Base-by-base conservation (phyloP, 2,329 filamentous ascomycete species). In the Fusarium metavorans region DNA sequence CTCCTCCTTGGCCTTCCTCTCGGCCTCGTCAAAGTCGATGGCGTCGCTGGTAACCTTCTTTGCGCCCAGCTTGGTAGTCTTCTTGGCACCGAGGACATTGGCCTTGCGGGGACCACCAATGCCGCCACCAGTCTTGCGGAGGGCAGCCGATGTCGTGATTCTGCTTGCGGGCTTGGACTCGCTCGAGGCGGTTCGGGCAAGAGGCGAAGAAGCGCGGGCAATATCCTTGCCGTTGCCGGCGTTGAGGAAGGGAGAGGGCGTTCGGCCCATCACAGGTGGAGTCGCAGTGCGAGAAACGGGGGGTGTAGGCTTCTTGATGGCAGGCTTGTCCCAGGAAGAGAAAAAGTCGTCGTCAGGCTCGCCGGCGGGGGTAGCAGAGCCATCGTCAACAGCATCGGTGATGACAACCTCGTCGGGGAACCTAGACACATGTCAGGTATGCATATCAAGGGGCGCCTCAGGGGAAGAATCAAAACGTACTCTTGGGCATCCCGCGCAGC, bases 291-390 rank as follows among this genome's bases (percentile, higher is more conserved):
- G 93, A 41, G 96, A 98, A 50, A 97, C 90, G 18, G 97, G 96
- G 76, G 97, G 97, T 74, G 95, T 98, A 39, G 96, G 96, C 78
- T 95, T 92, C 88, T 98, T 99, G 85, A 99, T 97, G 6, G 95
- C 91, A 25, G 97, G 97, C 86, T 98, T 98, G 81, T 98, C 97
- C 97, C 96, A 99, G 1, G 95, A 98, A 11, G 96, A 98, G 85
- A 99, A 99, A 88, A 99, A 99, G 82, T 98, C 97, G 80, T 98
- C 95, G 77, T 98, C 95, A 25, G 90, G 88, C 76, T 98, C 95
- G 76, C 92, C 93, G 54, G 93, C 90, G n/a, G 95, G 94, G 13
- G 95, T 97, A 75, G 89, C 91, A 41, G 91, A 87, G 75, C 90
- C 92, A 70, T 94, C 92, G 27, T 91, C 89, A 72, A 89, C 87